Conservation (phyloP, 2,329 filamentous ascomycete genomes). For the Ceratocystis diversiconidia region DNA sequence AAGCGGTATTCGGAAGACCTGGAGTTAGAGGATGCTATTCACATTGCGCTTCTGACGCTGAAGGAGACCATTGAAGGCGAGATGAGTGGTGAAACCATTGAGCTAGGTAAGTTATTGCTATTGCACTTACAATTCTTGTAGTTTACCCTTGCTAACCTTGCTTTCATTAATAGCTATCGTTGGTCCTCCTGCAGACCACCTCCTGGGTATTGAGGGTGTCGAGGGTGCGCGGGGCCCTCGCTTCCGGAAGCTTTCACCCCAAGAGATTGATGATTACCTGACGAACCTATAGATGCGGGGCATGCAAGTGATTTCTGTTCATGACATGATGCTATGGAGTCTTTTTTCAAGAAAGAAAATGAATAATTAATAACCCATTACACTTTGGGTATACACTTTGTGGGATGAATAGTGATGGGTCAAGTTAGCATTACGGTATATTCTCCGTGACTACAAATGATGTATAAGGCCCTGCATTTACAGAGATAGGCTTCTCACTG, state of each 20-base stretch:
- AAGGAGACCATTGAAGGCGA: conserved; percentile 99
- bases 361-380: conserved; percentile 16
- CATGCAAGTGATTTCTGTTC: conserved; percentile 15
- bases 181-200: conserved; percentile 80
- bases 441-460: conserved; percentile 33
- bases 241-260: conserved; percentile 87
- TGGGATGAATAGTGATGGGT: neutral
- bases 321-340: conserved; percentile 18
- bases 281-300: conserved; percentile 67
- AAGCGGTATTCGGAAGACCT: conserved; percentile 96
- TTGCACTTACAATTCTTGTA: neutral
- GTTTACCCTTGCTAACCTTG: conserved; percentile 21
- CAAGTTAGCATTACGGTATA: neutral
- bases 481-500: conserved; percentile 25
- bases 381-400: neutral
- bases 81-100: conserved; percentile 97
- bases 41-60: conserved; percentile 90
- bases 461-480: conserved; percentile 35
- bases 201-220: conserved; percentile 82
- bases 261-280: conserved; percentile 98
- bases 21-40: conserved; percentile 94
- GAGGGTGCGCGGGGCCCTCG: conserved; percentile 71
- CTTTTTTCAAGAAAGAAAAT: conserved; percentile 15
- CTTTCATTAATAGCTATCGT: conserved; percentile 56
- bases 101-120: conserved; percentile 59